Evolutionary conservation across 164 flowering plant genomes (phyloP), one percentile per base, ranked within the genome.

Genomic region (Stephania japonica): DNA sequence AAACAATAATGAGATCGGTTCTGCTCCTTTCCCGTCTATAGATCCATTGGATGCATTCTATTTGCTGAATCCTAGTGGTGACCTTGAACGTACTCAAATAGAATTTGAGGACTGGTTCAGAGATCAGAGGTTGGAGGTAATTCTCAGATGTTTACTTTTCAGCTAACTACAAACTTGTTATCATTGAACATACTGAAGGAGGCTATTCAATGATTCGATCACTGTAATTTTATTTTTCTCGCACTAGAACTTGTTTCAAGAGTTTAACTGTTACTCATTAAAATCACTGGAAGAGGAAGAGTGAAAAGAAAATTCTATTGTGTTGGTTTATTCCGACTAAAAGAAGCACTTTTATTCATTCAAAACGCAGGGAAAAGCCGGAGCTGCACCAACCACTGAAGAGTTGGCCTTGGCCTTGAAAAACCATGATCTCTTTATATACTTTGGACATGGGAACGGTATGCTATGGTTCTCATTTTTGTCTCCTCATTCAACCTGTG

Each of bases 371-470:
- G 99, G 99, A 56, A 93, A 76, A 73, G 90, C 90, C 76, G 98
- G 97, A 78, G 77, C 72, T 56, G 86, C 84, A 62, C 99, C 99
- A 16, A 77, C 92, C 53, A 70, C 82, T 61, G 88, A 88, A 79
- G 97, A 96, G 76, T 76, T 93, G 83, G 72, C 84, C 56, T 71
- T 44, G 44, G 97, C 93, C 42, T 84, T 96, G 78, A 81, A 86
- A 81, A 84, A 64, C 73, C 98, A 89, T 75, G 97, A 96, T 73
- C 91, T 96, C 62, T 96, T 89, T 73, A 77, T 93, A 69, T 96
- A 96, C 80, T 83, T 93, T 43, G 99, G 99, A 43, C 99, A 96
- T 86, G 99, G 98, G 80, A 90, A 97, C 80, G 99, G 99, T 96
- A 90, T 26, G 88, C 53, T 67, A 41, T 71, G 62, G 21, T 59